Evolutionary conservation across 768 basidiomycete species (phyloP).

Genomic region (Pleurotus platypus): DNA sequence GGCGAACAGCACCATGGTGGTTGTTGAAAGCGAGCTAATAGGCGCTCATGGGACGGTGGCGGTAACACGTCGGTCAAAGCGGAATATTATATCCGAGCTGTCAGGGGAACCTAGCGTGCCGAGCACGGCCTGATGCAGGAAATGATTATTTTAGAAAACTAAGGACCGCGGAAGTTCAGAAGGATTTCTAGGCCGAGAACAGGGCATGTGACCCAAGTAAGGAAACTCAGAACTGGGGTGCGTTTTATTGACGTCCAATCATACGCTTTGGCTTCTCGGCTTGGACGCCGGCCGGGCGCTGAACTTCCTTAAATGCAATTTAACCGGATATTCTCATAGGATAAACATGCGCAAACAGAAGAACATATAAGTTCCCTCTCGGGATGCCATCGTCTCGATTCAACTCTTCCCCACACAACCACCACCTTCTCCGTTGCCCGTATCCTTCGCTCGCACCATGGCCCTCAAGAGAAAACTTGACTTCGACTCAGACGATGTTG

Average conservation of each 20-base stretch:
- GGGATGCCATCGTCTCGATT: neutral
- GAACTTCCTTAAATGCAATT: neutral
- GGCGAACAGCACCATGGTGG: neutral
- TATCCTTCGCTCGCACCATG: conserved; percentile 36
- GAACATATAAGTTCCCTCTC: conserved; percentile 25
- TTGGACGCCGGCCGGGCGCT: conserved; percentile 13
- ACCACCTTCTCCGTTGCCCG: conserved; percentile 9
- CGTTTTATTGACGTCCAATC: conserved; percentile 23
- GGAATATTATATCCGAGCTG: no score
- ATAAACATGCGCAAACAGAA: conserved; percentile 14
- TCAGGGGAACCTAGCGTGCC: no score
- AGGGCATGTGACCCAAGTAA: neutral
- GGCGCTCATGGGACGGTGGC: no score
- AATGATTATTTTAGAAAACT: neutral
- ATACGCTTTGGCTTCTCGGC: conserved; percentile 16
- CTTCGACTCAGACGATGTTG: conserved; percentile 49
- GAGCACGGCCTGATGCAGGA: neutral
- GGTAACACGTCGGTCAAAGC: neutral
- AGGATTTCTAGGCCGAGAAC: neutral
- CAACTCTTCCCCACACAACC: conserved; percentile 7
- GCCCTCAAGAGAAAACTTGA: conserved; percentile 76
- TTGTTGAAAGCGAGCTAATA: no score
- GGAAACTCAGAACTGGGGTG: conserved; percentile 21
- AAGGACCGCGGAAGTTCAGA: conserved; percentile 4
- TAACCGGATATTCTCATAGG: neutral